Evolutionary conservation across 2,329 filamentous ascomycete species (phyloP).

Genomic region (Tolypocladium pustulatum): DNA sequence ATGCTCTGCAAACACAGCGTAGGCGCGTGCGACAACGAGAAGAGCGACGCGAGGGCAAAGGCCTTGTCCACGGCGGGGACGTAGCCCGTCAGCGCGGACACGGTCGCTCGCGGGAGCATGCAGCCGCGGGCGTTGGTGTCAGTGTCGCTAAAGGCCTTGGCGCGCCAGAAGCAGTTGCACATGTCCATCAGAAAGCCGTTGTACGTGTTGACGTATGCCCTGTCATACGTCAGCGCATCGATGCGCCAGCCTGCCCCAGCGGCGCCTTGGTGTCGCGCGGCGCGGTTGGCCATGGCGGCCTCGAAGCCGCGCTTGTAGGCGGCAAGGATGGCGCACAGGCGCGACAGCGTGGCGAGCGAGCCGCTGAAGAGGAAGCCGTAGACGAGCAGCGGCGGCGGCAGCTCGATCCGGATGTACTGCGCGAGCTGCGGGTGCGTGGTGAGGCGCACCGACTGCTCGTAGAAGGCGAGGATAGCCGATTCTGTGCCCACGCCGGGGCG

Average conservation of each 20-base stretch:
- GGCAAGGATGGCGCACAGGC: slow-evolving; percentile 59
- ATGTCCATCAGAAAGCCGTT: slow-evolving; percentile 83
- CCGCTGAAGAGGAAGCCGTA: slow-evolving; percentile 61
- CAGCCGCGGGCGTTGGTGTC: slow-evolving; percentile 55
- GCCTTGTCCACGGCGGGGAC: slow-evolving; percentile 35
- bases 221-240: slow-evolving; percentile 36
- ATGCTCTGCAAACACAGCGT: slow-evolving; percentile 45
- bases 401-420: slow-evolving; percentile 50
- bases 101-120: slow-evolving; percentile 32
- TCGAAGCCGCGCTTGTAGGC: slow-evolving; percentile 68
- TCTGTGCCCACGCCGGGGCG: slow-evolving; percentile 30
- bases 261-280: slow-evolving; percentile 10
- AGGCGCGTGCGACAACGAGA: slow-evolving; percentile 50
- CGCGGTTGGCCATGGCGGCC: slow-evolving; percentile 38
- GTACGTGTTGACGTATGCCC: slow-evolving; percentile 55
- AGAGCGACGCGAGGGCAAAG: slow-evolving; percentile 36
- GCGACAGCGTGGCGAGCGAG: slow-evolving; percentile 53
- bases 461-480: slow-evolving; percentile 59
- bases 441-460: slow-evolving; percentile 48
- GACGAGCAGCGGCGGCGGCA: slow-evolving; percentile 57
- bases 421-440: slow-evolving; percentile 41
- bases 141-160: slow-evolving; percentile 54
- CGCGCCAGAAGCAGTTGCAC: slow-evolving; percentile 74
- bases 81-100: slow-evolving; percentile 36
- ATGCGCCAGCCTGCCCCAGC: slow-evolving; percentile 11